Evolutionary conservation across 2,329 filamentous ascomycete species (phyloP).

Genomic region (Penicillium sp.): DNA sequence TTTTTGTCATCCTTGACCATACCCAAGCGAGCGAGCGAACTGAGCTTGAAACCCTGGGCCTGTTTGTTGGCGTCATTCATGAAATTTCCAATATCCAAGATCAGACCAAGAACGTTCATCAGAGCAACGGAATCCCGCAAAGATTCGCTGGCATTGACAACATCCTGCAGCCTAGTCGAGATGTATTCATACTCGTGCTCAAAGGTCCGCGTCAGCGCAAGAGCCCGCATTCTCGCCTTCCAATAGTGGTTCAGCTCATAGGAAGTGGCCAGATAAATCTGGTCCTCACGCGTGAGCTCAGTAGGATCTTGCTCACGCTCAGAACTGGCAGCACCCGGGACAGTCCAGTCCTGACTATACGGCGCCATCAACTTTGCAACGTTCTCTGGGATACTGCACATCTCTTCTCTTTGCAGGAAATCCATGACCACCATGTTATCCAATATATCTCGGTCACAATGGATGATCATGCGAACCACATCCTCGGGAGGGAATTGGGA

Average conservation of each 20-base stretch:
- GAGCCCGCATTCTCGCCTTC: slow-evolving; percentile 94
- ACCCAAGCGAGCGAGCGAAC: slow-evolving; percentile 83
- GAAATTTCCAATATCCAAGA: slow-evolving; percentile 98
- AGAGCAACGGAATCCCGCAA: slow-evolving; percentile 86
- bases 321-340: slow-evolving; percentile 75
- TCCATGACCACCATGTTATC: slow-evolving; percentile 95
- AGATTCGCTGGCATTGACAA: slow-evolving; percentile 86
- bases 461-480: slow-evolving; percentile 88
- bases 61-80: slow-evolving; percentile 99
- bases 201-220: slow-evolving; percentile 78
- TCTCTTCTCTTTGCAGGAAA: slow-evolving; percentile 87
- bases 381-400: slow-evolving; percentile 91
- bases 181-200: slow-evolving; percentile 92
- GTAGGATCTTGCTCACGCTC: slow-evolving; percentile 79
- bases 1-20: slow-evolving; percentile 99
- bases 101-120: slow-evolving; percentile 94
- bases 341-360: slow-evolving; percentile 96
- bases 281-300: slow-evolving; percentile 91
- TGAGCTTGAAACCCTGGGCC: slow-evolving; percentile 95
- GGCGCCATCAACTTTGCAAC: slow-evolving; percentile 87
- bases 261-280: slow-evolving; percentile 89
- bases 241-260: slow-evolving; percentile 97
- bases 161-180: slow-evolving; percentile 76
- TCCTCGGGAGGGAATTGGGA: slow-evolving; percentile 82
- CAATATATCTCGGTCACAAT: slow-evolving; percentile 85